A percentile compares a stretch with the other conserved stretches of the same genome.
These are phyloP conservation scores for Inga oerstediana DNA, from an alignment of 306 rosid species.

Conservation along the genomic window DNA sequence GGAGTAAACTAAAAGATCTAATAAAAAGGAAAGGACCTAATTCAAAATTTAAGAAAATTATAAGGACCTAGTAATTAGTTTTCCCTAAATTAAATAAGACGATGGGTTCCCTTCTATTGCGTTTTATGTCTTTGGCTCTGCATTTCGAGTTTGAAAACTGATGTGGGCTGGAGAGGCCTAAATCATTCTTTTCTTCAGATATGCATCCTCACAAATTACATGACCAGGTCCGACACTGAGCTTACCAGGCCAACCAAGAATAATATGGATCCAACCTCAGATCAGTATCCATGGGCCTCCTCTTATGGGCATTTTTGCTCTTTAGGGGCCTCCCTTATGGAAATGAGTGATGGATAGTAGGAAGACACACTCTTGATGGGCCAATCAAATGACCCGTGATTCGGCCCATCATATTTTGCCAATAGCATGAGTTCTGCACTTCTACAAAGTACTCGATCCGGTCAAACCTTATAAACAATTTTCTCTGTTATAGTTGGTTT, in stretches of 20 bases:
- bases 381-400: neutral
- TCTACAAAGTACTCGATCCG: too few relatives aligned
- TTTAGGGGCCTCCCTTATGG: neutral
- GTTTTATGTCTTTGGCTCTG: too few relatives aligned
- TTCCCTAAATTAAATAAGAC: too few relatives aligned
- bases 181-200: neutral
- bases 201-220: neutral
- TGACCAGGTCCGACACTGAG: neutral
- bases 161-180: neutral
- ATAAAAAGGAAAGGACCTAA: too few relatives aligned
- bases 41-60: too few relatives aligned
- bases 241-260: neutral
- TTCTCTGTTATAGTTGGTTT: too few relatives aligned
- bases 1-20: too few relatives aligned
- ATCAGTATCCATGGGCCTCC: neutral
- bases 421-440: too few relatives aligned
- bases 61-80: too few relatives aligned
- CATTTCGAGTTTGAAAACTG: neutral
- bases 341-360: neutral
- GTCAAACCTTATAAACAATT: too few relatives aligned
- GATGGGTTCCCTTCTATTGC: too few relatives aligned
- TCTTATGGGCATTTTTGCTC: neutral
- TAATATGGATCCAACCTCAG: neutral
- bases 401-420: too few relatives aligned
- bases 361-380: neutral